Evolutionary conservation across 495 filamentous ascomycete genomes (phyloP).

Genomic region (Hypoxylon cercidicola): DNA sequence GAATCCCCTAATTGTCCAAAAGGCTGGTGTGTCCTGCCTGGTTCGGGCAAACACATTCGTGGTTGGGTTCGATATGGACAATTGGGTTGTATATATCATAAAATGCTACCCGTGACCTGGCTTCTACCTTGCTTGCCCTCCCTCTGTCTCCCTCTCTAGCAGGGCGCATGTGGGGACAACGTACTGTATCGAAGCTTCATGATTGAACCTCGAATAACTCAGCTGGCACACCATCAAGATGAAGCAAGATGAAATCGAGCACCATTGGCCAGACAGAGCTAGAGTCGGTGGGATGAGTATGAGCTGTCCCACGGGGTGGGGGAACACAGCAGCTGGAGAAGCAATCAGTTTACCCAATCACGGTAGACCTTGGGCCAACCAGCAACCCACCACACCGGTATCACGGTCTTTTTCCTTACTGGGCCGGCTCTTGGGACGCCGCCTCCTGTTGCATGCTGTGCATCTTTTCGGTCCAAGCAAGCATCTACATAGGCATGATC

Average conservation of each 20-base stretch:
- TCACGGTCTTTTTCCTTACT: conserved; percentile 33
- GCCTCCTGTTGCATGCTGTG: conserved; percentile 33
- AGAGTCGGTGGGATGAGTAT: conserved; percentile 39
- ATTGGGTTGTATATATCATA: conserved; percentile 32
- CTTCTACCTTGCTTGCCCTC: not conserved
- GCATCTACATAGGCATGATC: conserved; percentile 16
- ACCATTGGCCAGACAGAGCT: conserved; percentile 33
- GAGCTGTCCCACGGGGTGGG: conserved; percentile 44
- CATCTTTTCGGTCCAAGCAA: conserved; percentile 24
- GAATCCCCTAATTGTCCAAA: conserved; percentile 20
- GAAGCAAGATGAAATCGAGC: conserved; percentile 36
- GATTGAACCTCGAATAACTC: conserved; percentile 30
- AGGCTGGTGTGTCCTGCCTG: conserved; percentile 2
- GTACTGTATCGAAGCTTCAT: conserved; percentile 18
- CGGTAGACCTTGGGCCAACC: conserved; percentile 18
- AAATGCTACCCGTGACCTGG: conserved; percentile 6
- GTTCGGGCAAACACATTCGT: conserved; percentile 26
- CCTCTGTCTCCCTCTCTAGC: not conserved
- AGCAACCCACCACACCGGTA: conserved; percentile 40
- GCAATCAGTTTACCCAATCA: conserved; percentile 42
- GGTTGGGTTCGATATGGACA: conserved; percentile 22
- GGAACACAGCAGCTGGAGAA: conserved; percentile 40
- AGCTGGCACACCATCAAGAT: conserved; percentile 40
- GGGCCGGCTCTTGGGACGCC: conserved; percentile 36
- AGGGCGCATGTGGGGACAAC: conserved; percentile 14